Percentiles rank a stretch among this genome's conserved stretches.
Conservation (phyloP, 208 protist species). For the Herpetomonas tarakana region DNA sequence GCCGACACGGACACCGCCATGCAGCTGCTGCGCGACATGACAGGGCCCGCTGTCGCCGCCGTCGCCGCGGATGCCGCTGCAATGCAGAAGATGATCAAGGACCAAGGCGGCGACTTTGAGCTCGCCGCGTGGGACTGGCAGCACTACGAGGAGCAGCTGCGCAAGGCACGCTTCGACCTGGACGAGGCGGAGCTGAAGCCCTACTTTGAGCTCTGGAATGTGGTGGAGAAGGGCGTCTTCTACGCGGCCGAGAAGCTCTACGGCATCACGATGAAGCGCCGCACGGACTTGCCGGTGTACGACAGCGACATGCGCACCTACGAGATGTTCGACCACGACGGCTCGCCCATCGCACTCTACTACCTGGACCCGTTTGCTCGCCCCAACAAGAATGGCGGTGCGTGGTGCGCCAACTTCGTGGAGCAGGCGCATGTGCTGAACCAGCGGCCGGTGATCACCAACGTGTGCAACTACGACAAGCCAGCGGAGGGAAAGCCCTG, state of each 20-base stretch:
- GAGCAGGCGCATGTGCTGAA: slow-evolving; percentile 25
- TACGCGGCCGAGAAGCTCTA: slow-evolving; percentile 54
- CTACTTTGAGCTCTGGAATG: slow-evolving; percentile 53
- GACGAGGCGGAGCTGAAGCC: slow-evolving; percentile 45
- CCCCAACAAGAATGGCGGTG: slow-evolving; percentile 48
- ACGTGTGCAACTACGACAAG: slow-evolving; percentile 57
- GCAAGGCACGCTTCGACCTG: slow-evolving; percentile 36
- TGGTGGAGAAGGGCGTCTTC: slow-evolving; percentile 51
- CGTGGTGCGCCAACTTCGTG: slow-evolving; percentile 57
- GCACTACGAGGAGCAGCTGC: slow-evolving; percentile 44
- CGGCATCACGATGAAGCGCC: slow-evolving; percentile 35
- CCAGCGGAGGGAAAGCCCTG: slow-evolving; percentile 44
- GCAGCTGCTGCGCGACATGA: slow-evolving; percentile 27
- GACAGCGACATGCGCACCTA: slow-evolving; percentile 35
- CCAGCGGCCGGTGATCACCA: slow-evolving; percentile 40
- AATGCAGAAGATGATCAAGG: slow-evolving; percentile 22
- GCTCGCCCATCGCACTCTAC: slow-evolving; percentile 36
- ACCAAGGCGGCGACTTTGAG: slow-evolving; percentile 21
- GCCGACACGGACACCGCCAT: slow-evolving; percentile 23
- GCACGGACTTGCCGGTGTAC: slow-evolving; percentile 46
- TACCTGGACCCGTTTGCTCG: slow-evolving; percentile 49
- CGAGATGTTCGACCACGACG: slow-evolving; percentile 33
- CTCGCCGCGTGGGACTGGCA: slow-evolving; percentile 49
- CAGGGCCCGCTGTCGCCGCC: slow-evolving; percentile 13
- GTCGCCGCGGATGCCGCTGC: slow-evolving; percentile 25